These are phyloP conservation scores for Zygoascus meyerae DNA, from an alignment of 1,139 yeast genomes.

Conservation along the genomic window DNA sequence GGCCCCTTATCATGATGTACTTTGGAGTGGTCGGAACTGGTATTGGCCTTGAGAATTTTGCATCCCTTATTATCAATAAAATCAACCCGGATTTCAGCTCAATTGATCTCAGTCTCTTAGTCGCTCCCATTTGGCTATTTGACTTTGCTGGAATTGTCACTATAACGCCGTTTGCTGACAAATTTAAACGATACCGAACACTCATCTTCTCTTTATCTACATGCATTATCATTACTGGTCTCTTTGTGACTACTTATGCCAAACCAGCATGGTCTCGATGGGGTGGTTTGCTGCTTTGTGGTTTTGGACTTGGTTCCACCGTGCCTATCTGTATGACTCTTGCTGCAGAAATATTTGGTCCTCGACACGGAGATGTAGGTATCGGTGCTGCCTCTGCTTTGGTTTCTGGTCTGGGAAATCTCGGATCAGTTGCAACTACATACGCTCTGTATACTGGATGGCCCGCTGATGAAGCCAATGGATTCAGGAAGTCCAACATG, in stretches of 20 bases:
- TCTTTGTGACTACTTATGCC: slow-evolving; percentile 73
- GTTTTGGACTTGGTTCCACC: slow-evolving; percentile 85
- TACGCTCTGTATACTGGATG: slow-evolving; percentile 83
- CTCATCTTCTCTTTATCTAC: slow-evolving; percentile 57
- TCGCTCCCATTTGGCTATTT: slow-evolving; percentile 88
- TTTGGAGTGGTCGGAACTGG: slow-evolving; percentile 92
- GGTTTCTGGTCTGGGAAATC: slow-evolving; percentile 79
- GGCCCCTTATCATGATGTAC: slow-evolving; percentile 84
- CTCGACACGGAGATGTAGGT: slow-evolving; percentile 76
- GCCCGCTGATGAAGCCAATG: slow-evolving; percentile 65
- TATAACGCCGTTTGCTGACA: slow-evolving; percentile 77
- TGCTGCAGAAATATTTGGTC: slow-evolving; percentile 71
- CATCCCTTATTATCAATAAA: slow-evolving; percentile 68
- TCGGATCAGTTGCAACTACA: slow-evolving; percentile 80
- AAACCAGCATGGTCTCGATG: slow-evolving; percentile 68
- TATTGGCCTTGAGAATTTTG: slow-evolving; percentile 77
- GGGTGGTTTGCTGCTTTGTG: slow-evolving; percentile 74
- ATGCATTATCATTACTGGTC: slow-evolving; percentile 62
- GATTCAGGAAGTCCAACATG: slow-evolving; percentile 71
- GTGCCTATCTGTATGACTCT: slow-evolving; percentile 87
- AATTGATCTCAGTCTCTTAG: slow-evolving; percentile 64
- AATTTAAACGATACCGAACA: slow-evolving; percentile 52
- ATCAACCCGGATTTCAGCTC: slow-evolving; percentile 61
- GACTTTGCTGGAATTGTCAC: slow-evolving; percentile 73
- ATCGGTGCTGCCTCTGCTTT: slow-evolving; percentile 77